A percentile compares a stretch with the other conserved stretches of the same genome.
These are phyloP conservation scores for Mortierella sp. DNA, from an alignment of 371 early-diverging fungal genomes.

Conservation along the genomic window DNA sequence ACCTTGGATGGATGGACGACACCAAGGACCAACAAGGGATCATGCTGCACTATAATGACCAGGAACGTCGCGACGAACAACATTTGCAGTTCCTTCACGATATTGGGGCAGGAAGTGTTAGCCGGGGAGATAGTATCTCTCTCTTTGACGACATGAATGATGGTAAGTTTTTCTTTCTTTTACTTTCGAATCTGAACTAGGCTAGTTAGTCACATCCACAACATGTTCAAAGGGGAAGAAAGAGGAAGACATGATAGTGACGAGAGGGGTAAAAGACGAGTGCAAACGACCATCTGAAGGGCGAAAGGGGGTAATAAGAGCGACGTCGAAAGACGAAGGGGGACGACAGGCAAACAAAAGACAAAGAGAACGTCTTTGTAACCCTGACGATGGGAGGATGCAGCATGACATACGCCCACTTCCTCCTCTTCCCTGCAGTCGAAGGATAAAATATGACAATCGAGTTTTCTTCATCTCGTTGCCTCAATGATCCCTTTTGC, in stretches of 20 bases:
- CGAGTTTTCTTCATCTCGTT: not conserved
- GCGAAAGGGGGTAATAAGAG: not conserved
- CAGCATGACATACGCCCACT: constrained; percentile 14
- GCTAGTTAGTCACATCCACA: constrained; percentile 6
- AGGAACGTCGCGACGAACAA: constrained; percentile 44
- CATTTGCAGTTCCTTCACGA: constrained; percentile 48
- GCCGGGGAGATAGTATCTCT: constrained; percentile 51
- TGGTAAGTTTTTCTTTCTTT: constrained; percentile 28
- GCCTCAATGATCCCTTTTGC: not conserved
- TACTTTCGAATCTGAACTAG: constrained; percentile 10
- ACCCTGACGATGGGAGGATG: constrained; percentile 6
- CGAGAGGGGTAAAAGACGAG: not conserved
- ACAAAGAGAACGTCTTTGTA: not conserved
- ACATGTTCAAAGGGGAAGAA: not conserved
- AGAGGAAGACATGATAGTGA: not conserved
- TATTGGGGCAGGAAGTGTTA: constrained; percentile 39
- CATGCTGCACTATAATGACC: constrained; percentile 38
- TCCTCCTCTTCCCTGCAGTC: not conserved
- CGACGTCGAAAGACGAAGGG: not conserved
- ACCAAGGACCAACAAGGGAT: constrained; percentile 43
- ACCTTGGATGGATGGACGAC: constrained; percentile 43
- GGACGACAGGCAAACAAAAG: not conserved
- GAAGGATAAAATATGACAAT: not conserved
- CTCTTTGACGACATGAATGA: constrained; percentile 49
- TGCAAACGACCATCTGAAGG: not conserved